Base-by-base conservation (phyloP, 768 basidiomycete species). In the Cystobasidium tubakii region DNA sequence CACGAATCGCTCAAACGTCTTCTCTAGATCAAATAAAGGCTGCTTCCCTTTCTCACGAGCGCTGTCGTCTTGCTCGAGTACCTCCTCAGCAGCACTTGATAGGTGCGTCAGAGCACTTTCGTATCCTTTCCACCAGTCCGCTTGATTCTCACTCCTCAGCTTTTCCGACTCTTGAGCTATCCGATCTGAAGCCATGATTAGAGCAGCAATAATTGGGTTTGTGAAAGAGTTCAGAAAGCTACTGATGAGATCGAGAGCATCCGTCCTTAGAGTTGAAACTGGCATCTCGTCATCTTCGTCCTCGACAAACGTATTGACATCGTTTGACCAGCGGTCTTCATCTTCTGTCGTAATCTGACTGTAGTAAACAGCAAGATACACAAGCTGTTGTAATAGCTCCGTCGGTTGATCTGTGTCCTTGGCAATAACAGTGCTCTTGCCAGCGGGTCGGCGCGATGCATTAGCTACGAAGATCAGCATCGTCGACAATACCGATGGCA, bases 201-300 rank as follows among this genome's bases (percentile, higher is more conserved):
- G 66, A 0, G 75, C 66, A 19, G 29, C 36, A n/a, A 74, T 17
- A 2, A 55, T 66, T 7, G 71, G 36, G 12, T 57, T 67, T 25
- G 23, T 34, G 60, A 78, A 74, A 0, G 72, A 46, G 66, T 78
- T 73, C 12, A 62, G 33, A 39, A 77, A 23, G 39, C 73, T 94
- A 36, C 85, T 85, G 64, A 95, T 82, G 42, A 97, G 82, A 78
- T 97, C 95, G 77, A 92, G 88, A 1, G 88, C 88, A 2, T 91
- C 89, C 1, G 91, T 86, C 42, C 96, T 86, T 39, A 92, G 85
- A 69, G 90, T 90, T 79, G 92, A 94, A 1, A 84, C 80, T 66
- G 90, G 87, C 0, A 88, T 88, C 75, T 95, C 92, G 74, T 97
- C 95, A 67, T 96, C 92, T 79, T 97, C 94, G 79, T 98, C 92